Evolutionary conservation across 768 basidiomycete species (phyloP).

Genomic region (Phlegmacium glaucopus): DNA sequence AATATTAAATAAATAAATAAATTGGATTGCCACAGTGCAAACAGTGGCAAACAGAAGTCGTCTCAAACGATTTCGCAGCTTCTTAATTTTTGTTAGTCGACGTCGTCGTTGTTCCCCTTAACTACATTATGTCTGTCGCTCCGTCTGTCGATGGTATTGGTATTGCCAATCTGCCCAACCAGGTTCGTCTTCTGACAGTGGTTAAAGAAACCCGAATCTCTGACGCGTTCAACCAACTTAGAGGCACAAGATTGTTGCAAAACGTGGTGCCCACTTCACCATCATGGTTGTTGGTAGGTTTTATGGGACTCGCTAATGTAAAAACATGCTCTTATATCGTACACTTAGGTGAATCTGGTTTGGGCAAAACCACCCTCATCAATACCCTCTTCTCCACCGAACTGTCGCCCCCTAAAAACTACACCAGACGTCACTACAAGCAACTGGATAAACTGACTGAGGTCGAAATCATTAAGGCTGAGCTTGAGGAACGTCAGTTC

Average conservation of each 20-base stretch:
- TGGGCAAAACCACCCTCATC: constrained; percentile 97
- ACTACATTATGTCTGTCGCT: constrained; percentile 40
- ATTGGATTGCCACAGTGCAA: constrained; percentile 17
- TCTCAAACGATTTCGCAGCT: constrained; percentile 35
- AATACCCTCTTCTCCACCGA: constrained; percentile 99
- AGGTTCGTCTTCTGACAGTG: constrained; percentile 48
- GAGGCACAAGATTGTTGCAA: constrained; percentile 99
- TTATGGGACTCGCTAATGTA: not conserved
- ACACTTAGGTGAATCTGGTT: constrained; percentile 83
- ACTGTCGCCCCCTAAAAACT: constrained; percentile 89
- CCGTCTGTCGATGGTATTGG: constrained; percentile 77
- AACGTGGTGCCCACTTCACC: constrained; percentile 96
- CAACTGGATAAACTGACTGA: constrained; percentile 99
- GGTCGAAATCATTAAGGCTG: constrained; percentile 98
- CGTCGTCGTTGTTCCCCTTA: constrained; percentile 19
- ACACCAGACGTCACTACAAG: constrained; percentile 84
- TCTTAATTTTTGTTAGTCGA: constrained; percentile 11
- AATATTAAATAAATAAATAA: not conserved
- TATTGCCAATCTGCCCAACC: constrained; percentile 97
- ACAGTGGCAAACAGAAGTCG: constrained; percentile 18
- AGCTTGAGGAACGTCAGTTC: constrained; percentile 98
- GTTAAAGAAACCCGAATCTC: constrained; percentile 2
- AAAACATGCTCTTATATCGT: not conserved
- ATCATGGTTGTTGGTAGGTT: constrained; percentile 93
- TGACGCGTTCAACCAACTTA: constrained; percentile 37